Evolutionary conservation across 768 basidiomycete species (phyloP).

Genomic region (Ephemerocybe angulata): DNA sequence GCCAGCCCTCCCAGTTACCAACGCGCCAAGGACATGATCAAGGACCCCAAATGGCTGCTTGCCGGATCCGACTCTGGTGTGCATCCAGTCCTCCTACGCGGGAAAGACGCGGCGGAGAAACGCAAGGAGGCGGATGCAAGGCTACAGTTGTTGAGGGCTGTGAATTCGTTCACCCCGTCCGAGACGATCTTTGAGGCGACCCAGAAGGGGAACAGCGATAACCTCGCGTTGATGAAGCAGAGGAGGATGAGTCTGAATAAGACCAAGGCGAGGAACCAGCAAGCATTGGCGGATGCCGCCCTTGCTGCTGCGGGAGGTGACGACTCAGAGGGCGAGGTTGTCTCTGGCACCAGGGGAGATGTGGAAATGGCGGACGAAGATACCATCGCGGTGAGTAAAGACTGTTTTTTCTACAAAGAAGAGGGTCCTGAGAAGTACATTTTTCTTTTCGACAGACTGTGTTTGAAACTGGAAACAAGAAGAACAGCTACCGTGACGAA

Average conservation of each 20-base stretch:
- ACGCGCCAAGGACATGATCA: conserved; percentile 84
- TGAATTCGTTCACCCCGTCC: conserved; percentile 76
- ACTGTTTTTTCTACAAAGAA: background rate
- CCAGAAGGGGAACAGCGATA: conserved; percentile 59
- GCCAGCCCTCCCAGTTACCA: conserved; percentile 83
- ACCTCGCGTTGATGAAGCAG: conserved; percentile 81
- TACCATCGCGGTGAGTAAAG: conserved; percentile 62
- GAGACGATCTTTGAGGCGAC: conserved; percentile 94
- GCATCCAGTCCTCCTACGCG: conserved; percentile 67
- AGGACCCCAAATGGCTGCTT: conserved; percentile 66
- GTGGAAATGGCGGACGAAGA: conserved; percentile 77
- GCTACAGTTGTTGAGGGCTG: conserved; percentile 63
- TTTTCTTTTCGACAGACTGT: conserved; percentile 45
- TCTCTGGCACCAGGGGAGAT: conserved; percentile 23
- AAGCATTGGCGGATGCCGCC: conserved; percentile 27
- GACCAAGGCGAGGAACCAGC: conserved; percentile 51
- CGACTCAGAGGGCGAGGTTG: conserved; percentile 33
- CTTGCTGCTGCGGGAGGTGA: conserved; percentile 31
- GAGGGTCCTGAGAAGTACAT: background rate
- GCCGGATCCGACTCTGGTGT: conserved; percentile 59
- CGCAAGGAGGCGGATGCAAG: conserved; percentile 51
- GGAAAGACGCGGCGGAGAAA: conserved; percentile 30
- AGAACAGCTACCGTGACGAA: conserved; percentile 64
- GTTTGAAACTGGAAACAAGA: conserved; percentile 54
- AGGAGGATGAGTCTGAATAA: conserved; percentile 74